Conservation (phyloP, 2,329 filamentous ascomycete species). For the Penicillium sp. region DNA sequence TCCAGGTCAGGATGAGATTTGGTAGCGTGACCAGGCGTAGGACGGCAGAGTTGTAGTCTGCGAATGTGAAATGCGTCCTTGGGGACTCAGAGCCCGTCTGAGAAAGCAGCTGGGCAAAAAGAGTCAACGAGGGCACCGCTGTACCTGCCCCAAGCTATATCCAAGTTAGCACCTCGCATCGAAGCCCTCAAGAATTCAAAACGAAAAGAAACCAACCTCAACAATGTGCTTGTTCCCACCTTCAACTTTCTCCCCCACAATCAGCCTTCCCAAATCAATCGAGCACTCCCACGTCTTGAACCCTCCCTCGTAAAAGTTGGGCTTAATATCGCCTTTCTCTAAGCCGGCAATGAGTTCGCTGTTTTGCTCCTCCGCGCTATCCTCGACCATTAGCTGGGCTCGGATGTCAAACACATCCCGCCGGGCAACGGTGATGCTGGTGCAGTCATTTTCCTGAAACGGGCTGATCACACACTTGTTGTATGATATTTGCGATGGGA, state of each 20-base stretch:
- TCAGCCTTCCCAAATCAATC: slow-evolving; percentile 59
- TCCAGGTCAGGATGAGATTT: slow-evolving; percentile 64
- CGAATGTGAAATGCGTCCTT: slow-evolving; percentile 58
- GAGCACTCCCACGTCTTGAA: slow-evolving; percentile 74
- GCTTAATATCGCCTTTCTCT: slow-evolving; percentile 61
- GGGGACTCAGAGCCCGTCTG: slow-evolving; percentile 22
- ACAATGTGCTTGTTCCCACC: slow-evolving; percentile 45
- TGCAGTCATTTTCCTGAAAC: slow-evolving; percentile 14
- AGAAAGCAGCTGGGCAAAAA: slow-evolving; percentile 59
- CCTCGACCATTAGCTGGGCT: slow-evolving; percentile 67
- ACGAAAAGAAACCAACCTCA: slow-evolving; percentile 34
- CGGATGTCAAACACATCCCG: slow-evolving; percentile 68
- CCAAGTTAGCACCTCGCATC: background rate
- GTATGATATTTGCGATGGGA: slow-evolving; percentile 66
- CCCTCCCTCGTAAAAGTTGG: slow-evolving; percentile 68
- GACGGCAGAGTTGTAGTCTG: slow-evolving; percentile 67
- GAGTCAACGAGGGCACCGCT: slow-evolving; percentile 60
- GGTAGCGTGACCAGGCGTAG: slow-evolving; percentile 65
- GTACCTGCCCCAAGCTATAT: slow-evolving; percentile 65
- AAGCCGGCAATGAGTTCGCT: slow-evolving; percentile 54
- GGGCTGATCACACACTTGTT: slow-evolving; percentile 54
- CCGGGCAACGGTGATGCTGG: slow-evolving; percentile 50
- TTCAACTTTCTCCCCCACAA: slow-evolving; percentile 25
- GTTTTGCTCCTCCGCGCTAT: slow-evolving; percentile 47
- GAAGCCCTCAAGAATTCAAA: background rate